Evolutionary conservation across 1,284 basidiomycete genomes (phyloP), one percentile per base, ranked within the genome.

Genomic region (Naganishia liquefaciens): DNA sequence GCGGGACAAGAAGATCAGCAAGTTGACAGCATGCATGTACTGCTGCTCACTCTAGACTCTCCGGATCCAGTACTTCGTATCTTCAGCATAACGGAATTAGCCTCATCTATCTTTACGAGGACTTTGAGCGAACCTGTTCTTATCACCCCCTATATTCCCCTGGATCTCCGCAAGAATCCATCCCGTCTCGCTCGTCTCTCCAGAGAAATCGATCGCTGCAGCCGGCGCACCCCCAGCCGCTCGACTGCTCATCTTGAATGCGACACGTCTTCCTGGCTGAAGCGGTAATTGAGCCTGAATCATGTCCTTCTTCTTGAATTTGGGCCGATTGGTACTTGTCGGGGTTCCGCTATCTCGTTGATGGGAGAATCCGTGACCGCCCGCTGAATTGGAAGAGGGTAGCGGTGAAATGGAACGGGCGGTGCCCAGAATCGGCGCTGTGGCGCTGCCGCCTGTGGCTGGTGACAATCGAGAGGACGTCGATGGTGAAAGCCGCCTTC

Each of bases 101-200:
- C 27, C 23, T 21, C 43, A 63, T 0, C 15, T 15, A 0, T 13
- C 6, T n/a, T 47, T 5, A 27, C 11, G 23, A 51, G 25, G 28
- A 15, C 17, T 10, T 44, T 28, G 13, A 40, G 62, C 70, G 25
- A 30, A 73, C 75, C 73, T 64, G 39, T 72, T 78, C 72, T 77
- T 79, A 68, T 81, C 80, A 15, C 73, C 72, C 0, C 68, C 65
- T 27, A 80, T 70, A 65, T 73, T 77, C 50, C 70, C 68, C 52
- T 76, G 72, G 28, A 83, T 72, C n/a, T 71, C 74, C 6, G 79
- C 80, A 54, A 81, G 70, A 54, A 82, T 82, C 79, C 79, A 82
- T 21, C 71, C 73, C 10, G 70, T 71, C 62, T 69, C 67, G 13
- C 55, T 53, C 21, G 65, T 61, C 21, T 66, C 62, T 1, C 53